Percentiles rank a stretch among this genome's conserved stretches.
These are phyloP conservation scores for Aspergillus vadensis DNA, from an alignment of 2,329 filamentous ascomycete genomes.

Conservation along the genomic window DNA sequence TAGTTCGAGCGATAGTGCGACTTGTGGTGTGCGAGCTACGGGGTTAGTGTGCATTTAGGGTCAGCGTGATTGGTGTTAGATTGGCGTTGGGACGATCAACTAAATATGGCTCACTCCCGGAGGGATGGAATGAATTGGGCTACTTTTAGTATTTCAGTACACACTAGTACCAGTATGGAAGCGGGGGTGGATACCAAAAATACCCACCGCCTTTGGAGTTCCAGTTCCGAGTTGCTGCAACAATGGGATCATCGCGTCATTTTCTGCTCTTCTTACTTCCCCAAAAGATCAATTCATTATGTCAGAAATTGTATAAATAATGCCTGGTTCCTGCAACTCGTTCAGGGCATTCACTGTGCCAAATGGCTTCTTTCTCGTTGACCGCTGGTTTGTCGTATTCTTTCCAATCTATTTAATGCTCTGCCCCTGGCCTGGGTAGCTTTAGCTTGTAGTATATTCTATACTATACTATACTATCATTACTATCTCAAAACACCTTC, in stretches of 20 bases:
- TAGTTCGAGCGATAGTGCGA: too few relatives aligned
- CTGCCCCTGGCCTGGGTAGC: too few relatives aligned
- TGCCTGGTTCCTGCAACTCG: not conserved
- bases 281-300: not conserved
- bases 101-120: too few relatives aligned
- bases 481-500: not conserved
- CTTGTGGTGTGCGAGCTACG: too few relatives aligned
- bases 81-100: not conserved
- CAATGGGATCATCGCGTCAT: not conserved
- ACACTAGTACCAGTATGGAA: not conserved
- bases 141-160: too few relatives aligned
- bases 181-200: not conserved
- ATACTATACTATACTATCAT: too few relatives aligned
- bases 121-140: too few relatives aligned
- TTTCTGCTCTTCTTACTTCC: not conserved
- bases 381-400: not conserved
- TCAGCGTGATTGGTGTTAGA: not conserved
- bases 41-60: not conserved
- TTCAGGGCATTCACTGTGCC: not conserved
- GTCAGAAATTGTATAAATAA: not conserved
- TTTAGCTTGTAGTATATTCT: too few relatives aligned
- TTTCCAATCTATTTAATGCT: not conserved
- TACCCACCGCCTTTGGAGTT: not conserved
- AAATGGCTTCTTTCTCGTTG: not conserved
- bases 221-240: too few relatives aligned